Base-by-base conservation (phyloP, 495 filamentous ascomycete species). In the Penicillium robsamsonii region DNA sequence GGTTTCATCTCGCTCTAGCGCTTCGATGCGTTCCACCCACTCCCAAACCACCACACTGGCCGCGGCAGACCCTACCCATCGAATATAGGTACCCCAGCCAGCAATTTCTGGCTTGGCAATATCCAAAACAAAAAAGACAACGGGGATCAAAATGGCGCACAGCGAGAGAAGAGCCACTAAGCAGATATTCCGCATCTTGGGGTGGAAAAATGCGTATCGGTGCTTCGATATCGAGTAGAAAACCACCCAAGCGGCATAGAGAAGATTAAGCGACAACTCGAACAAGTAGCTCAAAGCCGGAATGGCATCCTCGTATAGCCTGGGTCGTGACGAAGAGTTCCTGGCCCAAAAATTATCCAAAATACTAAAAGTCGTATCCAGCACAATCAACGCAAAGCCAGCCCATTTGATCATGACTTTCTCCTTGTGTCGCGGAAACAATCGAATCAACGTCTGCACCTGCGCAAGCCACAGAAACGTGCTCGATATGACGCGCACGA, bases 391-490 rank as follows among this genome's bases (percentile, higher is more conserved):
- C 5, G 88, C 90, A 71, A 97, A 96, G 2, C 92, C 94, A 9
- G 91, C 88, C 94, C 94, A 98, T 74, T 97, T 97, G 75, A 98
- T 98, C 65, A 97, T 88, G 20, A 97, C 84, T 72, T 97, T 97
- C 69, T 98, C 94, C 59, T 95, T 91, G 64, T 97, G 92, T 25
- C 94, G 88, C 17, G 95, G 95, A 64, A 98, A 98, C 0, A 98
- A 76, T 46, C 94, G 85, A 65, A 98, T 96, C 46, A 98, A 75
- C 0, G 94, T 98, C 69, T 98, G 94, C 0, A 95, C 92, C 72
- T 98, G 94, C 1, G 94, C 94, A 51, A 97, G 84, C 94, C 94
- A 98, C 11, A 98, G 81, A 63, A 96, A 97, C 0, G 92, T 89
- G 67, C 95, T 91, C 4, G 91, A 96, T 48, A 98, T 89, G 55